Evolutionary conservation across 179 eudicot genomes (phyloP), one percentile per base, ranked within the genome.

Genomic region (Actinidia chinensis): DNA sequence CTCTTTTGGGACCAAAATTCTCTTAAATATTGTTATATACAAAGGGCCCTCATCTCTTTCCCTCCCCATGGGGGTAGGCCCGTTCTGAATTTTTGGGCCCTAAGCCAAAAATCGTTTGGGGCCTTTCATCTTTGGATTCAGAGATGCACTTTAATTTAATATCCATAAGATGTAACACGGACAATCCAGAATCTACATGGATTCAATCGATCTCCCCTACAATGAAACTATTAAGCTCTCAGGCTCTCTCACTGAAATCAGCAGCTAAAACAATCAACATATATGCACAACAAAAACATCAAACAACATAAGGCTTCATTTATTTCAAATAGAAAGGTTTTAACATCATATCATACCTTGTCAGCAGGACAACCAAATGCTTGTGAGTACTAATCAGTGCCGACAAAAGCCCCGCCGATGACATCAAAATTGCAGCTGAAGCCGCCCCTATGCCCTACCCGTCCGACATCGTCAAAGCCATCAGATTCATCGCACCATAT

Each of bases 381-480:
- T 95, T 91, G 66, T 91, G 98, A 59, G 94, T 88, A 65, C 99
- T 95, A 73, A 95, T 92, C 6, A 95, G 2, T 6, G 97, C 99
- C 15, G 99, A 95, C 76, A 94, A 64, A 6, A 95, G 83, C 48
- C 99, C 99, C 2, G 99, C 97, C 5, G 86, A 87, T 4, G 99
- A 89, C 58, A 92, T 11, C 73, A 94, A 58, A 54, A 88, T 15
- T 7, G 98, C 97, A 68, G 78, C 85, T 22, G 90, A 85, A 2
- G 66, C 84, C 14, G 74, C 69, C 95, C 95, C 51, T 85, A n/a
- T n/a, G 84, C 0, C 92, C 90, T 7, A 88, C 96, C 40, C 93
- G 75, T n/a, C n/a, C n/a, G 65, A 92, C 81, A 86, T 95, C 99
- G 0, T 91, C 79, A 95, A 71, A 7, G 98, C 97, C 98, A 95